phyloP scores from a whole-genome alignment of 306 rosid species.

The Mimosa pudica region DNA sequence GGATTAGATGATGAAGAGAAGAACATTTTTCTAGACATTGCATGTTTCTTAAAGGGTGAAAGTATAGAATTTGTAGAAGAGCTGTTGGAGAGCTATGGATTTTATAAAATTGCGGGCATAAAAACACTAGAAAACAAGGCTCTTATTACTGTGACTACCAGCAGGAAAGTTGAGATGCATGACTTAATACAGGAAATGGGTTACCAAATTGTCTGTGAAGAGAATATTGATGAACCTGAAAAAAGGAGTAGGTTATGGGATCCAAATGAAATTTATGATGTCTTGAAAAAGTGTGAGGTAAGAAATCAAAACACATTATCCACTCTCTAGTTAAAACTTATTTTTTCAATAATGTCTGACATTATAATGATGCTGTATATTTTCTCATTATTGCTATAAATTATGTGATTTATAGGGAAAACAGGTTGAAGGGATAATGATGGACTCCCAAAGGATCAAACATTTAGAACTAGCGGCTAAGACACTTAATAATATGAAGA shows the following conservation, averaged over 20 bases:
- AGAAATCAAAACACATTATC: neutral
- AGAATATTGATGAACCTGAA: neutral
- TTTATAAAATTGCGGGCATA: neutral
- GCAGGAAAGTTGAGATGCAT: neutral
- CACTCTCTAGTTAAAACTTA: neutral
- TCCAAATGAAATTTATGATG: neutral
- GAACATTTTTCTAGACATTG: constrained; percentile 2
- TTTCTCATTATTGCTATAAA: neutral
- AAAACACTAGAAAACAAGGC: neutral
- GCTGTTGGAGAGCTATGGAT: neutral
- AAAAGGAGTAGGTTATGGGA: neutral
- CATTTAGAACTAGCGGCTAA: neutral
- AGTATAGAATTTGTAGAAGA: neutral
- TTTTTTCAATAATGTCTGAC: neutral
- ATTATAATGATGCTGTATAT: neutral
- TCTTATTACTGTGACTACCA: neutral
- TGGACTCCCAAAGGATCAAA: neutral
- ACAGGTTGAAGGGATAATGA: neutral
- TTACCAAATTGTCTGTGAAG: neutral
- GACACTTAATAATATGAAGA: neutral
- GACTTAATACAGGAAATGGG: neutral
- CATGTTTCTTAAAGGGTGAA: neutral
- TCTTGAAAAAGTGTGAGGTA: neutral
- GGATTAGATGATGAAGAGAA: neutral
- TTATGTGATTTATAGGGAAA: neutral